Conservation (phyloP, 2,329 filamentous ascomycete species). For the Colletotrichum cordylinicola region DNA sequence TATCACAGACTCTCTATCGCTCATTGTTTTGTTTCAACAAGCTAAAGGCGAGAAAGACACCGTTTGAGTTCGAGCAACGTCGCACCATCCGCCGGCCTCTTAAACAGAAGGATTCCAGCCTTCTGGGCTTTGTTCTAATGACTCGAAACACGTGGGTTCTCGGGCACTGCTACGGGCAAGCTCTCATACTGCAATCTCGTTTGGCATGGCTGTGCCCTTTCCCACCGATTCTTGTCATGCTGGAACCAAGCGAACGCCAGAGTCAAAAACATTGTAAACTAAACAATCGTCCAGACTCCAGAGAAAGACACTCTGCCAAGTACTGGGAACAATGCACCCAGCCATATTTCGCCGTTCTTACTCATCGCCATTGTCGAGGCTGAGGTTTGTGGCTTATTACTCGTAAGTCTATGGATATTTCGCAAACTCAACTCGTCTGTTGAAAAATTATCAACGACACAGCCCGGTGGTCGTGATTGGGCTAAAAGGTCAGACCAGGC, state of each 20-base stretch:
- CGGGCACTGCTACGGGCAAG: background rate
- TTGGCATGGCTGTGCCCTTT: background rate
- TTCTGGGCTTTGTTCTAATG: background rate
- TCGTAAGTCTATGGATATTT: background rate
- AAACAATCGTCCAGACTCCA: background rate
- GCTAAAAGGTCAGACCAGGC: background rate
- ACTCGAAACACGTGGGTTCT: background rate
- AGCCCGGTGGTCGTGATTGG: background rate
- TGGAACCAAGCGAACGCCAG: background rate
- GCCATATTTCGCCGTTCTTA: too few species aligned
- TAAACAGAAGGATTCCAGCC: background rate
- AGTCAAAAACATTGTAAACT: background rate
- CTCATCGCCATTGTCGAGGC: background rate
- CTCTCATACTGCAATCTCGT: background rate
- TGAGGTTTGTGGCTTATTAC: background rate
- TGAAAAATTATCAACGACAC: background rate
- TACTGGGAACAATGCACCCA: background rate
- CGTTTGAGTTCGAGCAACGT: constrained; percentile 3
- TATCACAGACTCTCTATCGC: background rate
- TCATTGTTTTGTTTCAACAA: background rate
- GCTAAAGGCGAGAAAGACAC: background rate
- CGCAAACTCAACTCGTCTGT: background rate
- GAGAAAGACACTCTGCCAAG: background rate
- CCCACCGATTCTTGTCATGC: background rate
- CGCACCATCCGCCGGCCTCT: background rate